Base-by-base conservation (phyloP, 257 asterid genomes). In the Solanum bulbocastanum region DNA sequence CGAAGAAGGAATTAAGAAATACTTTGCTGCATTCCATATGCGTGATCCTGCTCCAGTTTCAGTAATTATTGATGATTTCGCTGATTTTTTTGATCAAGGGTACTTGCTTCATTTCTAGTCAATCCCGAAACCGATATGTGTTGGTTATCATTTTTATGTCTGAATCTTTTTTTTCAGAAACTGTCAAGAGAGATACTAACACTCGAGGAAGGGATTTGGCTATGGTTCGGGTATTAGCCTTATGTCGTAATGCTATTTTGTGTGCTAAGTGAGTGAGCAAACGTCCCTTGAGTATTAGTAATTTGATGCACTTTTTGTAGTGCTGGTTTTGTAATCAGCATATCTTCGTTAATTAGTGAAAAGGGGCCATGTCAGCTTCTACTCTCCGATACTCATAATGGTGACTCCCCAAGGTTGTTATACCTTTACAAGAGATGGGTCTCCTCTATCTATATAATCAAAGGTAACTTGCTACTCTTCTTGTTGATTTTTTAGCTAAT, bases 1-100 rank as follows among this genome's bases (percentile, higher is more conserved):
- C 89, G 96, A 92, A 42, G 95, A 95, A 87, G 99, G 94, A 89
- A 92, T 97, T 91, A 95, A 92, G 93, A 93, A 92, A 27, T 96
- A 93, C 66, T 95, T 96, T 90, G 98, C 99, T 89, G 98, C 98
- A 85, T 93, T 97, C 91, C 99, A 97, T 92, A 73, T 95, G 93
- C 93, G 91, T 66, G 56, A 46, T 46, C 68, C 82, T 79, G 90
- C 86, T 87, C 99, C 99, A 11, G 91, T 88, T 87, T 90, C 91
- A 25, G 92, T 97, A 58, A 88, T 97, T 65, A 88, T 97, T 18
- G 98, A 97, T 88, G 95, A 97, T 94, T 97, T 97, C 88, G 96
- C 93, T 2, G 93, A 96, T 90, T 93, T 95, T 92, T 96, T 96
- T 72, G 91, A 91, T 62, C 94, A 92, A 89, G 94, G 98, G 98